Conservation (phyloP, 495 filamentous ascomycete genomes). For the Aspergillus steynii region DNA sequence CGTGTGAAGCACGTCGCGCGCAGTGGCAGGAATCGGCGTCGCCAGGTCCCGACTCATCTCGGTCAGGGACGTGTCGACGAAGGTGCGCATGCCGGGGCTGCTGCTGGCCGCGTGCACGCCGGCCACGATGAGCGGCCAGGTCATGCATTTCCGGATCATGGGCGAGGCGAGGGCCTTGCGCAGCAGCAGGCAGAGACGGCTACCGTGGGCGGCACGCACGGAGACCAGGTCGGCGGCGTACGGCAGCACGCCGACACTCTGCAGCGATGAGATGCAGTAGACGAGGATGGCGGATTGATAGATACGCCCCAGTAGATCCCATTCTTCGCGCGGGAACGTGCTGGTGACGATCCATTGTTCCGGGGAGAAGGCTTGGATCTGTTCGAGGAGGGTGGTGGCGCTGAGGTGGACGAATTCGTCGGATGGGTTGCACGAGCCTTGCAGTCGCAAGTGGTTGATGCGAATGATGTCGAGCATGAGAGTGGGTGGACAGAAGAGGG, state of each 20-base stretch:
- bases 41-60: conserved; percentile 23
- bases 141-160: conserved; percentile 22
- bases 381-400: conserved; percentile 20
- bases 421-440: conserved; percentile 20
- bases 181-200: conserved; percentile 12
- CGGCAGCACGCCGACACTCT: conserved; percentile 28
- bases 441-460: conserved; percentile 12
- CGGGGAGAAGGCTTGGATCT: conserved; percentile 25
- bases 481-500: conserved; percentile 6
- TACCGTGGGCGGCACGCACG: conserved; percentile 11
- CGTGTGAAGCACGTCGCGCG: conserved; percentile 22
- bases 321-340: conserved; percentile 24
- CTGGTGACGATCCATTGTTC: conserved; percentile 23
- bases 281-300: conserved; percentile 31
- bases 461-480: conserved; percentile 11
- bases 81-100: conserved; percentile 19
- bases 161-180: conserved; percentile 15
- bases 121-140: conserved; percentile 35
- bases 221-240: not conserved
- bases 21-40: conserved; percentile 18
- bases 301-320: conserved; percentile 27
- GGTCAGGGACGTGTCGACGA: conserved; percentile 18
- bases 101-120: conserved; percentile 30
- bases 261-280: conserved; percentile 33
- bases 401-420: conserved; percentile 8